Percentiles rank a stretch among this genome's conserved stretches.
Conservation (phyloP, 2,329 filamentous ascomycete species). For the Paracoccidioides brasiliensis region DNA sequence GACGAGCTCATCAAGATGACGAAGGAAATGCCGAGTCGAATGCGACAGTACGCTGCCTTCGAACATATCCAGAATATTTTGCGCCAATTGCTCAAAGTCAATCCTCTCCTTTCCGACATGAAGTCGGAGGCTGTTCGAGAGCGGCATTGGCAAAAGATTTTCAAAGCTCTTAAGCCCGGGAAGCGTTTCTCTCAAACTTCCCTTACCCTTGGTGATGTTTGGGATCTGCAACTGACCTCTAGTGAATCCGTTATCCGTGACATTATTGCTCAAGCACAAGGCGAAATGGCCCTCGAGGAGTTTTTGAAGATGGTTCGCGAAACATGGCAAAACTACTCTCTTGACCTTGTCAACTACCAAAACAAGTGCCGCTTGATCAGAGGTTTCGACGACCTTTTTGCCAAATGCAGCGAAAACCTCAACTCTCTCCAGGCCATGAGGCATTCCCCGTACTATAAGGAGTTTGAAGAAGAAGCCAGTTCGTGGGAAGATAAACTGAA, state of each 20-base stretch:
- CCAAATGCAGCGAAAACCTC: slow-evolving; percentile 94
- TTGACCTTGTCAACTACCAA: slow-evolving; percentile 94
- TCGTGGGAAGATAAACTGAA: slow-evolving; percentile 98
- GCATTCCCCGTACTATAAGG: slow-evolving; percentile 97
- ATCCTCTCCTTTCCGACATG: slow-evolving; percentile 72
- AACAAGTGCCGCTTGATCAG: slow-evolving; percentile 95
- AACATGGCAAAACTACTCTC: slow-evolving; percentile 86
- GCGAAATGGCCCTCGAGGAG: slow-evolving; percentile 96
- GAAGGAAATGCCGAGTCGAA: slow-evolving; percentile 96
- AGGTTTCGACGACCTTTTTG: slow-evolving; percentile 95
- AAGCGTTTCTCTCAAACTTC: slow-evolving; percentile 89
- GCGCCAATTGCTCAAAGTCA: slow-evolving; percentile 80
- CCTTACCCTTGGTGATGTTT: slow-evolving; percentile 95
- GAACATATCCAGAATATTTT: slow-evolving; percentile 92
- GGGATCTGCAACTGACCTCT: slow-evolving; percentile 83
- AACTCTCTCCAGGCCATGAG: slow-evolving; percentile 98
- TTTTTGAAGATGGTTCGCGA: slow-evolving; percentile 94
- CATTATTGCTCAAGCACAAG: slow-evolving; percentile 89
- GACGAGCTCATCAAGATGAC: slow-evolving; percentile 94
- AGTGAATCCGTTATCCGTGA: slow-evolving; percentile 81
- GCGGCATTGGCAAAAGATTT: slow-evolving; percentile 94
- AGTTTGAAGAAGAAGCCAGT: slow-evolving; percentile 94
- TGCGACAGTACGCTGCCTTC: slow-evolving; percentile 99
- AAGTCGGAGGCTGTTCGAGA: slow-evolving; percentile 95
- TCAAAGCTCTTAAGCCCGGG: slow-evolving; percentile 83